phyloP scores from a whole-genome alignment of 2,329 filamentous ascomycete species.

The Nothophoma quercina region DNA sequence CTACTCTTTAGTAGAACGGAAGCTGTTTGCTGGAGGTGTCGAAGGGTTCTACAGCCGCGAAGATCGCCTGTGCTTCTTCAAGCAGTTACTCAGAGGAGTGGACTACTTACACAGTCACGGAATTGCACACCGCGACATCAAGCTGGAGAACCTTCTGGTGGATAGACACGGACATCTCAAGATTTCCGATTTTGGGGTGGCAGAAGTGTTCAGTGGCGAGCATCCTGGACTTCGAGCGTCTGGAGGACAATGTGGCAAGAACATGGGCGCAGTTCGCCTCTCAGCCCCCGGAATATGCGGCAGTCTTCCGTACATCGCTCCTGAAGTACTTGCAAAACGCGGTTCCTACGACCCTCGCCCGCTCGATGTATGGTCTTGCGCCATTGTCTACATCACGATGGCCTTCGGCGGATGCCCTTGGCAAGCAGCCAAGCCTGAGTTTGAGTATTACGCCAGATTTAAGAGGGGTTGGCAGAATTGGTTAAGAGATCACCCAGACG shows the following conservation, averaged over 20 bases:
- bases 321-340: constrained; percentile 78
- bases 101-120: constrained; percentile 82
- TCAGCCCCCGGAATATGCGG: constrained; percentile 84
- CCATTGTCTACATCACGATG: constrained; percentile 82
- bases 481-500: constrained; percentile 63
- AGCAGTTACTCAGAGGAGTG: constrained; percentile 84
- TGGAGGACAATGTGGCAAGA: constrained; percentile 74
- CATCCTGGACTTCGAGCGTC: constrained; percentile 80
- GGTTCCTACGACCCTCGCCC: constrained; percentile 75
- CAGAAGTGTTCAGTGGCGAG: constrained; percentile 82
- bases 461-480: constrained; percentile 74
- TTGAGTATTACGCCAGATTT: constrained; percentile 69
- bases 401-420: constrained; percentile 77
- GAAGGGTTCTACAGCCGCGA: constrained; percentile 66
- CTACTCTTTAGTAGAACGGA: constrained; percentile 73
- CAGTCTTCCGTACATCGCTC: constrained; percentile 85
- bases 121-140: constrained; percentile 90
- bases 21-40: constrained; percentile 56
- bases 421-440: constrained; percentile 67
- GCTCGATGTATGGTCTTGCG: constrained; percentile 86
- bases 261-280: constrained; percentile 74
- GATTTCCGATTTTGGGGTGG: constrained; percentile 91
- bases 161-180: constrained; percentile 82
- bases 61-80: constrained; percentile 85
- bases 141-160: constrained; percentile 85